Conservation (phyloP, 306 rosid genomes). For the Cucumis melo region DNA sequence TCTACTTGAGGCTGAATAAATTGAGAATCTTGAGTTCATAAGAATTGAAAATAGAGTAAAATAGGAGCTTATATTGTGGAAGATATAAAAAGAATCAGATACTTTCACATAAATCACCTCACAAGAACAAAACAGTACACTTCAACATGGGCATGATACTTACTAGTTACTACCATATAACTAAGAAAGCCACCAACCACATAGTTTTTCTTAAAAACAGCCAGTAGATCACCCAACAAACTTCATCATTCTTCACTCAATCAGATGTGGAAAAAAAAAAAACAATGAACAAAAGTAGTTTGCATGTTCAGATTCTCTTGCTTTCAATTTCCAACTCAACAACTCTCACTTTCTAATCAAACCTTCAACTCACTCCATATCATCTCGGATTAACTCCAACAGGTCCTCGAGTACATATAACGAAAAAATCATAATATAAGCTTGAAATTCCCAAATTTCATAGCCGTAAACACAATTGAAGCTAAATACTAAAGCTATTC, state of each 20-base stretch:
- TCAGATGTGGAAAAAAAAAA: background rate
- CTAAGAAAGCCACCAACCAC: background rate
- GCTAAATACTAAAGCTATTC: background rate
- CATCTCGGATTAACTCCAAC: background rate
- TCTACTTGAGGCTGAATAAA: constrained; percentile 70
- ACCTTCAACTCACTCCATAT: background rate
- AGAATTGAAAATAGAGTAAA: background rate
- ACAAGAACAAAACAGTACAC: background rate
- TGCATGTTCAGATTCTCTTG: background rate
- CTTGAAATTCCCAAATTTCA: background rate
- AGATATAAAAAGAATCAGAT: background rate
- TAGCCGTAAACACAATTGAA: background rate
- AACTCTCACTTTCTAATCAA: background rate
- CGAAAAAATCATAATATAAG: background rate
- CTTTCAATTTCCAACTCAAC: background rate
- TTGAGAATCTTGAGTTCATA: constrained; percentile 4
- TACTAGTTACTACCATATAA: background rate
- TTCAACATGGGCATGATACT: background rate
- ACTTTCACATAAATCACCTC: background rate
- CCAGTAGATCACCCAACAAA: background rate
- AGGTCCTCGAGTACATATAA: background rate
- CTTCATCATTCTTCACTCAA: background rate
- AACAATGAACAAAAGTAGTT: background rate
- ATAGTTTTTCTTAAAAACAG: background rate
- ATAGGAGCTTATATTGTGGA: background rate